Evolutionary conservation across 306 rosid genomes (phyloP).

Genomic region (Sicyos baderoa): DNA sequence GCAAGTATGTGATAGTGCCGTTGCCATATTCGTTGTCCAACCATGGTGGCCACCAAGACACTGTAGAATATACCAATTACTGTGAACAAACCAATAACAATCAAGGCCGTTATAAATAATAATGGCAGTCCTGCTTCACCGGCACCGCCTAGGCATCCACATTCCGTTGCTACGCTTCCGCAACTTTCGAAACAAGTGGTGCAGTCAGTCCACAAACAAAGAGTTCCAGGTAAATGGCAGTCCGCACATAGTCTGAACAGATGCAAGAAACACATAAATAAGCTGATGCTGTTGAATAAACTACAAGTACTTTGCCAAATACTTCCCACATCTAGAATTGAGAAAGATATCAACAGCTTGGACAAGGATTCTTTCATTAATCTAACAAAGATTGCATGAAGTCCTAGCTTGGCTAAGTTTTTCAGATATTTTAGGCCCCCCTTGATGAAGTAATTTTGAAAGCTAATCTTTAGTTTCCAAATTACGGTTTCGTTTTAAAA

Average conservation of each 20-base stretch:
- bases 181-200: slow-evolving; percentile 97
- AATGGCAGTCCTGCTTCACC: slow-evolving; percentile 97
- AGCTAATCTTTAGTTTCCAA: no score
- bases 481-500: no score
- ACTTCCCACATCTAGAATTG: not conserved
- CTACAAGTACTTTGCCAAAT: not conserved
- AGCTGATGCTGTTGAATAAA: slow-evolving; percentile 5
- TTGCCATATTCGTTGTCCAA: slow-evolving; percentile 97
- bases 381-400: not conserved
- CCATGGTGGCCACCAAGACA: slow-evolving; percentile 98
- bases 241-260: slow-evolving; percentile 84
- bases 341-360: not conserved
- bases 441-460: no score
- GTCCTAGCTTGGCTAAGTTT: not conserved
- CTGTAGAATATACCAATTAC: slow-evolving; percentile 94
- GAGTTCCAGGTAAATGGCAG: slow-evolving; percentile 97
- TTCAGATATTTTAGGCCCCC: not conserved
- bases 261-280: slow-evolving; percentile 17
- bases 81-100: slow-evolving; percentile 85
- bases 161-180: slow-evolving; percentile 89
- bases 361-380: not conserved
- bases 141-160: slow-evolving; percentile 97
- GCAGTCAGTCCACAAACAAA: slow-evolving; percentile 98
- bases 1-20: slow-evolving; percentile 98
- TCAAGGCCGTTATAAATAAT: slow-evolving; percentile 72